Base-by-base conservation (phyloP, 2,329 filamentous ascomycete species). In the Didymella lethalis region DNA sequence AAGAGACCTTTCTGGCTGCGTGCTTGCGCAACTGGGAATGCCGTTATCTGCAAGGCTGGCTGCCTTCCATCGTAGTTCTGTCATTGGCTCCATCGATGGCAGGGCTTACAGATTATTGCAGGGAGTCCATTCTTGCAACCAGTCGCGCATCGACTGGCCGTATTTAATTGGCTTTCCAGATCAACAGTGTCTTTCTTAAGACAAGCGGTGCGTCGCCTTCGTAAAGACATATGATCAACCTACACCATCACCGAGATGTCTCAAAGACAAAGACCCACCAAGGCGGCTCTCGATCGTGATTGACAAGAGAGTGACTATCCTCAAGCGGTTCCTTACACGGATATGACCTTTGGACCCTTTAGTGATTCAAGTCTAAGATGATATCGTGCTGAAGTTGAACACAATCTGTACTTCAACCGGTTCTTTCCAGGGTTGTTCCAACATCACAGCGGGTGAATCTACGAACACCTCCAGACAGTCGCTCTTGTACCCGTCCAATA, bases 21-120 rank as follows among this genome's bases (percentile, higher is more conserved):
- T 52, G 34, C 28, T 52, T 52, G 44, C 44, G 43, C 23, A 34
- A 46, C 26, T 7, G 36, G 31, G n/a, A 12, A 31, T 16, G 25
- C 51, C 25, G 12, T 38, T 18, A 10, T 46, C 31, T 38, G 40
- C 53, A 49, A 45, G 53, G 53, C 45, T 45, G 16, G 23, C 16
- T 43, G 41, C 40, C 36, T 25, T 25, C 4, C n/a, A 11, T 23
- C 20, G 8, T 44, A 16, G 3, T n/a, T 2, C 14, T 40, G 4
- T 11, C 18, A 40, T 40, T 40, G 36, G 36, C 7, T 18, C 36
- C 6, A 20, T 28, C n/a, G 38, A 25, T 40, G 12, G 3, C 4
- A n/a, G 14, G 25, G 25, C 41, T 44, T 25, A 11, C 41, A 11
- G 41, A 18, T 23, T 14, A 26, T 11, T 3, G 32, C n/a, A 16